phyloP scores from a whole-genome alignment of 2,329 filamentous ascomycete species.

The Colletotrichum scovillei region DNA sequence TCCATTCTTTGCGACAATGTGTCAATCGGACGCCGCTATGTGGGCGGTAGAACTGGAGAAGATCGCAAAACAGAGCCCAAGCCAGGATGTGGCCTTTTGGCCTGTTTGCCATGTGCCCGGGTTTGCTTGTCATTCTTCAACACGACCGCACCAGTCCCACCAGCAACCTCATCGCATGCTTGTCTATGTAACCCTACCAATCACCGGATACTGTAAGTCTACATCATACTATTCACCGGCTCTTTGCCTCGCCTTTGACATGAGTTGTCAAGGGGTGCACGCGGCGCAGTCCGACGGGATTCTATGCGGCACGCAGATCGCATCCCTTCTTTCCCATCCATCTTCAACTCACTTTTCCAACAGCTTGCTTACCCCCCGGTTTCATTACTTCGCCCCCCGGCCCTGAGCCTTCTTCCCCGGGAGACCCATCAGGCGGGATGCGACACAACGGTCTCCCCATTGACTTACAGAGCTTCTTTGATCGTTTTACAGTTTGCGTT shows the following conservation, averaged over 20 bases:
- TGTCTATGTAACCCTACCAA: neutral
- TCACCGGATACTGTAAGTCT: neutral
- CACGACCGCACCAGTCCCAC: neutral
- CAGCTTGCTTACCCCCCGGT: neutral
- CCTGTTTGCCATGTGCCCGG: neutral
- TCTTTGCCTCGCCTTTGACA: neutral
- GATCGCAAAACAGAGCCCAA: neutral
- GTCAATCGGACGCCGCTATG: neutral
- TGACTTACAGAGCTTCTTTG: neutral
- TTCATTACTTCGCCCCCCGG: neutral
- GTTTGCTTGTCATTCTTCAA: conserved; percentile 12
- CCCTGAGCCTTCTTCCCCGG: conserved; percentile 10
- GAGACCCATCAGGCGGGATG: conserved; percentile 27
- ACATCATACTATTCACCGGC: neutral
- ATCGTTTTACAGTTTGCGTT: neutral
- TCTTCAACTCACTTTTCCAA: neutral
- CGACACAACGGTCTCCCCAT: conserved; percentile 13
- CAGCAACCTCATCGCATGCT: neutral
- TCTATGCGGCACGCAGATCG: conserved; percentile 5
- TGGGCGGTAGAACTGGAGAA: conserved; percentile 1
- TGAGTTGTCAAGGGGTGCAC: neutral
- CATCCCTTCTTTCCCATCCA: neutral
- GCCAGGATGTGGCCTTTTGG: neutral
- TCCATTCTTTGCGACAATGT: neutral
- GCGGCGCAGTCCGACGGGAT: neutral